Base-by-base conservation (phyloP, 371 early-diverging fungal species). In the Mucor circinelloides region DNA sequence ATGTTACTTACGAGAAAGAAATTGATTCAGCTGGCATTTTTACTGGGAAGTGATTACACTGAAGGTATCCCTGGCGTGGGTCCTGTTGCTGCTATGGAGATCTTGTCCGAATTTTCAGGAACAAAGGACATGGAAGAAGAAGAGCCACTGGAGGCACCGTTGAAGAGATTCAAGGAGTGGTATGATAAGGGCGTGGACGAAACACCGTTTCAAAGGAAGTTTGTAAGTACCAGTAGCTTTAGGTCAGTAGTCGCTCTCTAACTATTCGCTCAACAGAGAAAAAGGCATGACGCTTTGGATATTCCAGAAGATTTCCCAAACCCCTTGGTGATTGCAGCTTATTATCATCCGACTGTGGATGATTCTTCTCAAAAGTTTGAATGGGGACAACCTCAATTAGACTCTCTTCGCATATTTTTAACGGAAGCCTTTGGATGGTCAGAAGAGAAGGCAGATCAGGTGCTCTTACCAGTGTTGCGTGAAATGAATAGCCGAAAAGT, bases 11-110 rank as follows among this genome's bases (percentile, higher is more conserved):
- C 81, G 38, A 81, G 94, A 62, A 77, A 87, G 34, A 87, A 91
- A 50, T 73, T 99, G 71, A 90, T 99, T 25, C 86, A 90, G 32
- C 73, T 99, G 40, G 68, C 98, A 2, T 94, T 92, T 66, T 73
- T 99, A 3, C 82, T 99, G 8, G 99, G 99, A 6, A 96, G 97
- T 73, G 99, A 99, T 84, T 99, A 99, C 75, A 94, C 97, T 0
- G 87, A 89, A n/a, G 99, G 99, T 0, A 83, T 99, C 34, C 83
- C 87, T 34, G 97, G 97, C 5, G 78, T 99, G 25, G 99, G 99
- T n/a, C 88, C 93, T 17, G 95, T 96, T n/a, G 88, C 90, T 13
- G 98, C 97, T 0, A 86, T 96, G 87, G 96, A 97, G 72, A 88
- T 96, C 27, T 61, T 98, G 58, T 81, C 83, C 38, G 90, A 91